These are phyloP conservation scores for Solanum pinnatisectum DNA, from an alignment of 257 asterid species.

Conservation along the genomic window DNA sequence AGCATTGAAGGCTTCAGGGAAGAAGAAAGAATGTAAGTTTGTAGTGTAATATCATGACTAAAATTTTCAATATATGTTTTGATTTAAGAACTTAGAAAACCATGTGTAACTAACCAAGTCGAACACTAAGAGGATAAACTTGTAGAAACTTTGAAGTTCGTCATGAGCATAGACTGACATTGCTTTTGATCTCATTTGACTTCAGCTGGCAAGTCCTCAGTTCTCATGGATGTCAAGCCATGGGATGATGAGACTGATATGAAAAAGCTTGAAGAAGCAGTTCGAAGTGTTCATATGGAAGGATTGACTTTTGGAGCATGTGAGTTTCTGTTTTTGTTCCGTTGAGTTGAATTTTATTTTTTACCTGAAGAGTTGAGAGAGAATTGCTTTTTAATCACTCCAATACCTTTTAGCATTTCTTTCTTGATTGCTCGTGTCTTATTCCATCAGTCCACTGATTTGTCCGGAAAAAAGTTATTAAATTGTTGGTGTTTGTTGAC, in stretches of 20 bases:
- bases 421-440: background rate
- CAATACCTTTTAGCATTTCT: background rate
- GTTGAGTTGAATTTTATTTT: background rate
- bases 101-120: background rate
- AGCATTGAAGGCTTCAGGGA: slow-evolving; percentile 66
- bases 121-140: background rate
- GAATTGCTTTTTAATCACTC: background rate
- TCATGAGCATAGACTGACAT: background rate
- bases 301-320: slow-evolving; percentile 95
- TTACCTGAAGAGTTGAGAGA: background rate
- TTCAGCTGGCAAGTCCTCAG: slow-evolving; percentile 67
- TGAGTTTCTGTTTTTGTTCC: slow-evolving; percentile 13
- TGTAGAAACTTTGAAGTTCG: background rate
- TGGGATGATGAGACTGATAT: slow-evolving; percentile 99
- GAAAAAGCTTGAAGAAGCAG: slow-evolving; percentile 92
- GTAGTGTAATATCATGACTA: background rate
- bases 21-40: slow-evolving; percentile 84
- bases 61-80: background rate
- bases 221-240: slow-evolving; percentile 69
- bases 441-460: background rate
- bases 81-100: background rate
- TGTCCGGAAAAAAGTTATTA: background rate
- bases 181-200: background rate
- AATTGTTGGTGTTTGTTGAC: background rate
- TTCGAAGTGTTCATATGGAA: slow-evolving; percentile 58